A percentile compares a stretch with the other conserved stretches of the same genome.
Evolutionary conservation across 768 basidiomycete genomes (phyloP).

Genomic region (Boletus sp.): DNA sequence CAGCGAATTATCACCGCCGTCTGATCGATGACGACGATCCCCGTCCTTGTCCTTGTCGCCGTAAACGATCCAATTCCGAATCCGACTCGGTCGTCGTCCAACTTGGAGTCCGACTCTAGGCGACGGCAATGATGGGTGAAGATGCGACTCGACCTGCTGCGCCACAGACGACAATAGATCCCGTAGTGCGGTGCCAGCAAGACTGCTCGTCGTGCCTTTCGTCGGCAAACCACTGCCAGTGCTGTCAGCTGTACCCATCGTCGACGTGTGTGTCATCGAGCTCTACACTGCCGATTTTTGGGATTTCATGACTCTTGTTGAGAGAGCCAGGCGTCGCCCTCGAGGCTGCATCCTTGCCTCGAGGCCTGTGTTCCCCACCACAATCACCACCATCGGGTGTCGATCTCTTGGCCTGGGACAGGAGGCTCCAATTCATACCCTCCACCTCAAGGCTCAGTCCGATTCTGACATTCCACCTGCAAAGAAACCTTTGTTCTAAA

Average conservation of each 20-base stretch:
- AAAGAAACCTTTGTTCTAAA: not conserved
- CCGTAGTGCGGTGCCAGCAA: slow-evolving; percentile 6
- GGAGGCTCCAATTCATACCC: not conserved
- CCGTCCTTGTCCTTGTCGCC: slow-evolving; percentile 1
- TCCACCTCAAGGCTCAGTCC: not conserved
- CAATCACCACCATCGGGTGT: not conserved
- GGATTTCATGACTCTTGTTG: no score
- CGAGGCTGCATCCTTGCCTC: no score
- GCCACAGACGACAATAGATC: slow-evolving; percentile 23
- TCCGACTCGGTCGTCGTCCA: slow-evolving; percentile 13
- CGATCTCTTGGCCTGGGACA: not conserved
- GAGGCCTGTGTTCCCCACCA: no score
- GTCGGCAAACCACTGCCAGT: not conserved
- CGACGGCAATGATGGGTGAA: slow-evolving; percentile 1
- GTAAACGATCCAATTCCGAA: slow-evolving; percentile 14
- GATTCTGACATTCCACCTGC: not conserved
- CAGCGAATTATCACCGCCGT: slow-evolving; percentile 12
- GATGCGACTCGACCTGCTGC: slow-evolving; percentile 24
- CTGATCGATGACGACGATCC: not conserved
- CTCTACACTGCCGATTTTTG: no score
- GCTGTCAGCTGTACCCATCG: not conserved
- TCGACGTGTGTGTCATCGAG: not conserved
- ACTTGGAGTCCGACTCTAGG: no score
- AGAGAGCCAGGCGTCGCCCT: no score
- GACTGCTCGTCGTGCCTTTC: not conserved